A percentile compares a stretch with the other conserved stretches of the same genome.
These are phyloP conservation scores for Rubia tinctorum DNA, from an alignment of 305 asterid genomes.

Conservation along the genomic window DNA sequence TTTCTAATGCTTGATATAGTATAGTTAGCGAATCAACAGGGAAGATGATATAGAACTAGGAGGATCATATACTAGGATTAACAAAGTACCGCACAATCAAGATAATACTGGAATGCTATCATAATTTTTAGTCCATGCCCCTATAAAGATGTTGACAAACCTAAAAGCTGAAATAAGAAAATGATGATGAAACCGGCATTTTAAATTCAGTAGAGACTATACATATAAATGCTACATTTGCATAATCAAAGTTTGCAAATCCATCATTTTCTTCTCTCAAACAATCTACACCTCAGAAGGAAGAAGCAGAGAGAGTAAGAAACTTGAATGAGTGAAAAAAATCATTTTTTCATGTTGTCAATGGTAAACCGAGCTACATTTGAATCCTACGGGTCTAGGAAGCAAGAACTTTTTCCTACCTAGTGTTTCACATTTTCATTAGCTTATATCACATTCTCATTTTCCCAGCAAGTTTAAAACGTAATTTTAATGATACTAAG, in stretches of 20 bases:
- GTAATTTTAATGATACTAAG: background rate
- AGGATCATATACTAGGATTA: background rate
- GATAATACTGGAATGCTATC: background rate
- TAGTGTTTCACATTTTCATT: background rate
- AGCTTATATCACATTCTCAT: background rate
- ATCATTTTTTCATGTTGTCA: background rate
- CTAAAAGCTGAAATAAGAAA: background rate
- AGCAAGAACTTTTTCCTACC: background rate
- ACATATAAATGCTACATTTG: background rate
- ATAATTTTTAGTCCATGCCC: background rate
- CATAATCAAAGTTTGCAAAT: background rate
- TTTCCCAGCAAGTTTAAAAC: background rate
- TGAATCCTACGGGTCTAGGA: background rate
- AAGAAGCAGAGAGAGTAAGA: background rate
- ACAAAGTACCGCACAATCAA: background rate
- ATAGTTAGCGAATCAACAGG: background rate
- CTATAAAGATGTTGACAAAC: background rate
- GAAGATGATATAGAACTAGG: background rate
- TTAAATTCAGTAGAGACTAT: background rate
- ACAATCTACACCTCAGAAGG: background rate
- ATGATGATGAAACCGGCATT: background rate
- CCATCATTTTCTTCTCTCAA: background rate
- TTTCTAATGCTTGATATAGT: background rate
- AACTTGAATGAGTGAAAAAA: background rate
- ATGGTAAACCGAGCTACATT: background rate